Base-by-base conservation (phyloP, 441 rosid genomes). In the Kokia cookei region DNA sequence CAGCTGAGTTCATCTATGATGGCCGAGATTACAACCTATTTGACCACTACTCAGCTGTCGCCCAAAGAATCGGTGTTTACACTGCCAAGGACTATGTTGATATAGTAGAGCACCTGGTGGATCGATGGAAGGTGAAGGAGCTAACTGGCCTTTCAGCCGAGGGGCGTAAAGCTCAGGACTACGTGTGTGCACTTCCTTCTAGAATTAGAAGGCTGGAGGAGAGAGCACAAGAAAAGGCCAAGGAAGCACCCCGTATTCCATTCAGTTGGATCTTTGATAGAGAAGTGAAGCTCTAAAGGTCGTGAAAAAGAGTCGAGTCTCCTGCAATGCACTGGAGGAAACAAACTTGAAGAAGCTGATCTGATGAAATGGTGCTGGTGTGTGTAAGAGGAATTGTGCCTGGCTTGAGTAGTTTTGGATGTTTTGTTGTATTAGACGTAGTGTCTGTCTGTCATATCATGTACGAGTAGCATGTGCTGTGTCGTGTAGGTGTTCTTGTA, bases 1-100 rank as follows among this genome's bases (percentile, higher is more conserved):
- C 95, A 0, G 98, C 95, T n/a, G 92, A 90, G 80, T 76, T 91
- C 84, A 94, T 94, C 93, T 90, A 88, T 8, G 98, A 94, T 75
- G 97, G 97, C 24, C 82, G 80, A 0, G 90, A 94, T 1, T 86
- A 88, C 72, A 75, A 82, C 77, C 91, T 94, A 64, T 92, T 92
- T 11, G 93, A 92, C 15, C 80, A 94, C 85, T 94, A 86, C 80
- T 91, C 98, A 8, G 83, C 93, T 0, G 97, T 92, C 50, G 97
- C 98, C 8, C 97, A 92, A 83, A 83, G 97, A 26, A 86, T 94
- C 0, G 94, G 93, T 11, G 91, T 94, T 7, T 92, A 94, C 81
- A 92, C 97, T 0, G 94, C 96, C 29, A 89, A 77, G 78, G 97
- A 93, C 81, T 92, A 93, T n/a, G 92, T 91, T 1, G 98, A 94